These are phyloP conservation scores for Leishmania tropica DNA, from an alignment of 208 protist species.

Conservation along the genomic window DNA sequence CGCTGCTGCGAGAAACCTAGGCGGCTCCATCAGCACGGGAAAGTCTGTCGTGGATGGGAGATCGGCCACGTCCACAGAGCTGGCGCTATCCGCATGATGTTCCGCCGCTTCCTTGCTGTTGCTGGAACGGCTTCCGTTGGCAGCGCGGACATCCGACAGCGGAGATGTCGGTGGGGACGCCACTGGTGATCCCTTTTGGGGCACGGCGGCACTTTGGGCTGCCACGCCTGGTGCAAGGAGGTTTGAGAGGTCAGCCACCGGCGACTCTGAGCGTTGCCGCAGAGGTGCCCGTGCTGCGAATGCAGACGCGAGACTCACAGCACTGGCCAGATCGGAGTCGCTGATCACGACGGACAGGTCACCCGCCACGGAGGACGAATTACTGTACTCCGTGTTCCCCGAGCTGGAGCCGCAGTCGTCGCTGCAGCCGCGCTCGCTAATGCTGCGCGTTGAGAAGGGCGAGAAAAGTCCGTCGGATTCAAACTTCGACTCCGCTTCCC, in stretches of 20 bases:
- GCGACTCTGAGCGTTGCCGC: conserved; percentile 1
- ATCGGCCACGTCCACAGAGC: neutral
- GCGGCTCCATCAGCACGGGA: neutral
- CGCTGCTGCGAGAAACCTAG: neutral
- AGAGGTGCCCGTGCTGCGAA: neutral
- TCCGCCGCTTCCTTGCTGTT: no score
- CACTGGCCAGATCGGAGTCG: neutral
- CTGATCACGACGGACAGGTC: conserved; percentile 10
- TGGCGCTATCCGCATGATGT: neutral
- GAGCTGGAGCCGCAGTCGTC: neutral
- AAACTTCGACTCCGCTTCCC: neutral
- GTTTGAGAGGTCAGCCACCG: neutral
- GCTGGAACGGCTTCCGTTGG: neutral
- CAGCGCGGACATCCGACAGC: neutral
- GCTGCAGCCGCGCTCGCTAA: neutral
- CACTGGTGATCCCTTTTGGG: neutral
- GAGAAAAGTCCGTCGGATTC: no score
- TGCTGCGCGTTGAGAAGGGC: neutral
- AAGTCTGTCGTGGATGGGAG: neutral
- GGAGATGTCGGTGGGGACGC: neutral
- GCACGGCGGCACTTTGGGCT: neutral
- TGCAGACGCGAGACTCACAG: neutral
- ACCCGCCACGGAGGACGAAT: neutral
- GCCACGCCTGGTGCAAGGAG: neutral
- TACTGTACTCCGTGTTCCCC: neutral